Conservation (phyloP, 2,329 filamentous ascomycete species). For the Alternaria rosae region DNA sequence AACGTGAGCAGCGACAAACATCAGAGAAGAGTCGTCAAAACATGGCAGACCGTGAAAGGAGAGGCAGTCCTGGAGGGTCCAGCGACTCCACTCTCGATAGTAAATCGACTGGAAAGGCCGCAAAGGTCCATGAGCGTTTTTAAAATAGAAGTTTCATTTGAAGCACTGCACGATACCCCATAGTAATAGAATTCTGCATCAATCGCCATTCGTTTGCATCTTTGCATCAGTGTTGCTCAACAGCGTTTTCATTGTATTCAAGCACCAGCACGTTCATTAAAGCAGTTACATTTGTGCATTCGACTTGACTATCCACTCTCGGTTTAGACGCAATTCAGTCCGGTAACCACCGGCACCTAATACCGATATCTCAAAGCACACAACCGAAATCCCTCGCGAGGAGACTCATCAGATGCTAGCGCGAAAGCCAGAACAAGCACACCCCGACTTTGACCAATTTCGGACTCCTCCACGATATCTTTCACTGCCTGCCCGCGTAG, state of each 20-base stretch:
- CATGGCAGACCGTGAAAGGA: conserved; percentile 1
- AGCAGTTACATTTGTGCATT: not conserved
- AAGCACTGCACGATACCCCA: not conserved
- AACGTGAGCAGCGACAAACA: conserved; percentile 7
- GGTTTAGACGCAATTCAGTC: not conserved
- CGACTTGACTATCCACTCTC: not conserved
- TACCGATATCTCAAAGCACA: not conserved
- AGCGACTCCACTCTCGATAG: conserved; percentile 22
- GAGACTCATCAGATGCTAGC: not conserved
- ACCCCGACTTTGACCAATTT: not conserved
- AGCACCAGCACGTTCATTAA: not conserved
- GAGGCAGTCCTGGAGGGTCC: conserved; percentile 18
- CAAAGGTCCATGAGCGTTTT: conserved; percentile 10
- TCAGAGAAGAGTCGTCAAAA: conserved; percentile 3
- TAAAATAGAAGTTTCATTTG: not conserved
- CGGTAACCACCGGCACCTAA: not conserved
- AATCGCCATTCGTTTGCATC: not conserved
- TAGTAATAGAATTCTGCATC: not conserved
- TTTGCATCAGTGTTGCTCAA: rapidly evolving
- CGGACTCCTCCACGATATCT: not conserved
- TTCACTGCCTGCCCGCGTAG: not conserved
- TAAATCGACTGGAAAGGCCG: conserved; percentile 11
- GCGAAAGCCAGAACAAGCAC: not conserved
- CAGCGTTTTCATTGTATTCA: too few relatives aligned
- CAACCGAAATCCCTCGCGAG: not conserved